phyloP scores from a whole-genome alignment of 2,329 filamentous ascomycete species.

The Botrytis byssoidea region DNA sequence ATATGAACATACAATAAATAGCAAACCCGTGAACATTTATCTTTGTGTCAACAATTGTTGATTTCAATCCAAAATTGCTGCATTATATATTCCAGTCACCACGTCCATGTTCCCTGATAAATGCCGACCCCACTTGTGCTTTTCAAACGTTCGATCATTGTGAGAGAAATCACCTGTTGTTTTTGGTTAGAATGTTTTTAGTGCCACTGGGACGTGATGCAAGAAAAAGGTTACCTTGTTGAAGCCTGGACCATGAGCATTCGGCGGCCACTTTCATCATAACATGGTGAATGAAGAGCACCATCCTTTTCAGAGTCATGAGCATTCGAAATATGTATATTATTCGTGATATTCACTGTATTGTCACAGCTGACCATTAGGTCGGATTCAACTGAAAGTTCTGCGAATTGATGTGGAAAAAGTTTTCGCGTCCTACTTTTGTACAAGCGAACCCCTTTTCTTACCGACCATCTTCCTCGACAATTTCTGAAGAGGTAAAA shows the following conservation, averaged over 20 bases:
- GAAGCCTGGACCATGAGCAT: not conserved
- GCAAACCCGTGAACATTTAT: not conserved
- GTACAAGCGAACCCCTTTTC: constrained; percentile 18
- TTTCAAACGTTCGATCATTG: not conserved
- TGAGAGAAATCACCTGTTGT: not conserved
- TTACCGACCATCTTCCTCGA: not conserved
- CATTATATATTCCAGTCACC: not conserved
- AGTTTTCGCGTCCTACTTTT: not conserved
- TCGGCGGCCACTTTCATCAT: not conserved
- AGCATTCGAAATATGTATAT: not conserved
- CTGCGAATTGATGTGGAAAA: not conserved
- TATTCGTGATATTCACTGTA: not conserved
- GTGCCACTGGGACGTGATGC: not conserved
- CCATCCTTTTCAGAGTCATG: not conserved
- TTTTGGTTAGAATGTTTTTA: not conserved
- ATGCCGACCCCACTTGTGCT: not conserved
- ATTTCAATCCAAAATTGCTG: not conserved
- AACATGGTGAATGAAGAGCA: not conserved
- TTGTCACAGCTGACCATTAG: not conserved
- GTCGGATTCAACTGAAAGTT: not conserved
- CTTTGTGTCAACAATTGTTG: not conserved
- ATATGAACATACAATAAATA: not conserved
- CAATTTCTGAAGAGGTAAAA: not conserved
- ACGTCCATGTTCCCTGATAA: too few species aligned
- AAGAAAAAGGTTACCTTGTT: not conserved